Percentiles rank a stretch among this genome's conserved stretches.
These are phyloP conservation scores for Lignosus rhinocerotis DNA, from an alignment of 1,284 basidiomycete species.

Conservation along the genomic window DNA sequence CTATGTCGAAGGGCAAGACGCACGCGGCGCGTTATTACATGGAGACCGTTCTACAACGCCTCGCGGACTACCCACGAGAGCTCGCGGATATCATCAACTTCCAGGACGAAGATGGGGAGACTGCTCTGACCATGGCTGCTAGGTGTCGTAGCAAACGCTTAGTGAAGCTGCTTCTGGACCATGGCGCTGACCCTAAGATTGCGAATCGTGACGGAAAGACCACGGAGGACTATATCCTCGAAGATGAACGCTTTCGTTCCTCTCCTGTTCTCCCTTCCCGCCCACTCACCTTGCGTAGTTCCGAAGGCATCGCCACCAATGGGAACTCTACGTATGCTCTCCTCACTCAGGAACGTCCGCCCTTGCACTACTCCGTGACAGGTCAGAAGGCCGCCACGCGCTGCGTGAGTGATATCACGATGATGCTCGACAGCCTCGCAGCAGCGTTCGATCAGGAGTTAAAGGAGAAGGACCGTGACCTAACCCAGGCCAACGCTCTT, in stretches of 20 bases:
- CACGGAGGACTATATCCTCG: slow-evolving; percentile 98
- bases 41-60: slow-evolving; percentile 90
- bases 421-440: slow-evolving; percentile 88
- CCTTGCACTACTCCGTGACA: slow-evolving; percentile 84
- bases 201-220: slow-evolving; percentile 95
- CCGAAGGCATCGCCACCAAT: slow-evolving; percentile 55
- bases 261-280: slow-evolving; percentile 81
- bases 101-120: slow-evolving; percentile 99
- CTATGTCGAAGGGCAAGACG: slow-evolving; percentile 96
- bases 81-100: slow-evolving; percentile 99
- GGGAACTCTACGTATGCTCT: slow-evolving; percentile 28
- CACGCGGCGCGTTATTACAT: slow-evolving; percentile 99
- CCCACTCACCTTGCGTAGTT: slow-evolving; percentile 57
- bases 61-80: slow-evolving; percentile 96
- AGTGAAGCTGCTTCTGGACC: slow-evolving; percentile 94
- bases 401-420: slow-evolving; percentile 82
- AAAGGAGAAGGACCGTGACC: slow-evolving; percentile 89
- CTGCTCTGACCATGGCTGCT: slow-evolving; percentile 95
- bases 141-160: slow-evolving; percentile 96
- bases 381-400: slow-evolving; percentile 88
- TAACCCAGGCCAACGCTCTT: slow-evolving; percentile 87
- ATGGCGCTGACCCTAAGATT: slow-evolving; percentile 96
- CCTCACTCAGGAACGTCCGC: slow-evolving; percentile 50
- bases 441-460: slow-evolving; percentile 94
- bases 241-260: slow-evolving; percentile 95